Evolutionary conservation across 805 yeast genomes (phyloP), one percentile per base, ranked within the genome.

Genomic region (Saccharomycopsis selenospora): DNA sequence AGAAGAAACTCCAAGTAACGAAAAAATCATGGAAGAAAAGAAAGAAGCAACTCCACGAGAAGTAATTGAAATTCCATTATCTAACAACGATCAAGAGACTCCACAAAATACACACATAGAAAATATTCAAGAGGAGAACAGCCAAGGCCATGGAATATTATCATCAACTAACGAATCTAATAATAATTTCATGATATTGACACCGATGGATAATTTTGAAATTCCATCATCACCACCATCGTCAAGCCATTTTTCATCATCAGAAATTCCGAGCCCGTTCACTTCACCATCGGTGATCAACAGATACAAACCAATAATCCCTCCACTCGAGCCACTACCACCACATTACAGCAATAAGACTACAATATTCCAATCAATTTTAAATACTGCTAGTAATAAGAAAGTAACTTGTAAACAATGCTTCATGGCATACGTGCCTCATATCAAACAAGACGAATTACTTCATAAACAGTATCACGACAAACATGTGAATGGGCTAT

Each of bases 391-490:
- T 8, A 24, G 18, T 13, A 30, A 29, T 6, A 30, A 30, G 26
- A 40, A 45, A 26, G 11, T 24, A 3, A 68, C 74, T 0, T 79
- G 85, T 54, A 51, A 61, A 3, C 63, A 62, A 23, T 80, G 85
- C 61, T 73, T 73, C 3, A 77, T 80, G 82, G 64, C 79, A 3
- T 80, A 71, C 55, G 55, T 66, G 29, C 62, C 65, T 7, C 67
- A 70, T 49, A 51, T 73, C 4, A 59, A 61, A 5, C 53, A 63
- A 8, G 85, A 79, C 48, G 57, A 58, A n/a, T 62, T 65, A 22
- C 42, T 69, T 4, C 91, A 83, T 55, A 57, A 64, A 1, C 70
- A 65, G 49, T 79, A 73, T 58, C 91, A 83, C 58, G 61, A 61
- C 20, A 56, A 65, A 23, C 75, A 73, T 41, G 46, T 73, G 13